A percentile compares a stretch with the other conserved stretches of the same genome.
These are phyloP conservation scores for Smallanthus sonchifolius DNA, from an alignment of 129 eudicot species.

Conservation along the genomic window DNA sequence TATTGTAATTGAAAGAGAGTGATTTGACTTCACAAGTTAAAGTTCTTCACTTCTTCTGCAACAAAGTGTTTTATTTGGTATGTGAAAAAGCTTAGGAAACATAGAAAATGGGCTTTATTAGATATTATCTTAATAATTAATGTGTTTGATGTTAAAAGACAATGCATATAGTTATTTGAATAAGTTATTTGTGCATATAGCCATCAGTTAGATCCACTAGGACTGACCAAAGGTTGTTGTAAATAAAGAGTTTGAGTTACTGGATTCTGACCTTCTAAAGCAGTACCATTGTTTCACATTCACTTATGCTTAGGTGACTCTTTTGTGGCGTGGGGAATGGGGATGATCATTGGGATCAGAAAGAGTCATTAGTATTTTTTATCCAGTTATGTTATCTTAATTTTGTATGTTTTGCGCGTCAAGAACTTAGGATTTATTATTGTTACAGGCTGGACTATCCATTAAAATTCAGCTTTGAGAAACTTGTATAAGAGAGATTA, in stretches of 20 bases:
- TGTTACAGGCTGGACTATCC: neutral
- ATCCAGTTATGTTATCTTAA: neutral
- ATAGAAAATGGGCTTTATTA: neutral
- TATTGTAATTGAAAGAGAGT: neutral
- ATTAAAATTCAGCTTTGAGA: too few species aligned
- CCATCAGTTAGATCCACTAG: too few species aligned
- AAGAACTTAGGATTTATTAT: neutral
- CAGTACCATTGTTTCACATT: neutral
- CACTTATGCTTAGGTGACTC: neutral
- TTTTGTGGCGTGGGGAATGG: neutral
- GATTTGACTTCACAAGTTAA: neutral
- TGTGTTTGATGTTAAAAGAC: neutral
- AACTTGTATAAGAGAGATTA: too few species aligned
- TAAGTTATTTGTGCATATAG: neutral
- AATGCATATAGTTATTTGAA: neutral
- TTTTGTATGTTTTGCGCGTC: neutral
- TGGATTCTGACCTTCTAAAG: neutral
- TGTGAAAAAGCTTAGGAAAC: neutral
- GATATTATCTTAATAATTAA: neutral
- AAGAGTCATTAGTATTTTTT: neutral
- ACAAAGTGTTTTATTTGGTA: neutral
- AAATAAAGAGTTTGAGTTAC: too few species aligned
- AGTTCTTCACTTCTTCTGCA: too few species aligned
- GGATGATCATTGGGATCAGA: neutral
- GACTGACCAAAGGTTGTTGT: neutral